Percentiles rank a stretch among this genome's conserved stretches.
phyloP scores from a whole-genome alignment of 306 rosid species.

The Quercus mongolica region DNA sequence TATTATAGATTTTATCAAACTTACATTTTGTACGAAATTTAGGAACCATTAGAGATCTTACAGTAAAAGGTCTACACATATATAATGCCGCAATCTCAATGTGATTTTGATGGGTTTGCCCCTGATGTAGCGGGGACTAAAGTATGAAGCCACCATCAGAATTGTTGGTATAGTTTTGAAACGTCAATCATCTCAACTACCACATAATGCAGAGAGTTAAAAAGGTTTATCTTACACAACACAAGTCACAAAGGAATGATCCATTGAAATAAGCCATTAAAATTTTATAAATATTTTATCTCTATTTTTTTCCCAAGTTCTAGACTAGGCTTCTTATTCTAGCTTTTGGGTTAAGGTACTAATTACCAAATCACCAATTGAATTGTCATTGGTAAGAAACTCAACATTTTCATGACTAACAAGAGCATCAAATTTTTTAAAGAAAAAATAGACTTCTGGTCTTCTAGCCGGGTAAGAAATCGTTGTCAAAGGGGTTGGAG shows the following conservation, averaged over 20 bases:
- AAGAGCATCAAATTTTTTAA: neutral
- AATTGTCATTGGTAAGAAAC: neutral
- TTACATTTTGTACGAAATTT: neutral
- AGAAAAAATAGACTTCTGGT: neutral
- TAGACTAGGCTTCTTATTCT: neutral
- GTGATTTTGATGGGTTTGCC: no score
- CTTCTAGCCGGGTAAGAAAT: neutral
- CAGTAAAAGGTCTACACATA: no score
- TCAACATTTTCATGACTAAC: neutral
- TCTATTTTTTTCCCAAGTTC: no score
- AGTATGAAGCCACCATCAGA: neutral
- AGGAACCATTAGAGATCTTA: neutral
- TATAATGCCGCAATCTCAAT: no score
- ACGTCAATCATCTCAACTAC: neutral
- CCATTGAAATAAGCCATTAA: neutral
- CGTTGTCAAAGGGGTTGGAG: neutral
- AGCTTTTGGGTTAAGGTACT: neutral
- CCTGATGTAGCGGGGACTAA: no score
- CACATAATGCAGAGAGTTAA: no score
- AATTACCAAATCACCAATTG: neutral
- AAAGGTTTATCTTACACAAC: no score
- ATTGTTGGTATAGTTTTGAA: neutral
- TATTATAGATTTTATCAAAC: neutral
- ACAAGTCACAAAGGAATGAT: neutral
- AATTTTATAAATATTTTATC: neutral